Conservation (phyloP, 345 rosid genomes). For the Leavenworthia alabamica region DNA sequence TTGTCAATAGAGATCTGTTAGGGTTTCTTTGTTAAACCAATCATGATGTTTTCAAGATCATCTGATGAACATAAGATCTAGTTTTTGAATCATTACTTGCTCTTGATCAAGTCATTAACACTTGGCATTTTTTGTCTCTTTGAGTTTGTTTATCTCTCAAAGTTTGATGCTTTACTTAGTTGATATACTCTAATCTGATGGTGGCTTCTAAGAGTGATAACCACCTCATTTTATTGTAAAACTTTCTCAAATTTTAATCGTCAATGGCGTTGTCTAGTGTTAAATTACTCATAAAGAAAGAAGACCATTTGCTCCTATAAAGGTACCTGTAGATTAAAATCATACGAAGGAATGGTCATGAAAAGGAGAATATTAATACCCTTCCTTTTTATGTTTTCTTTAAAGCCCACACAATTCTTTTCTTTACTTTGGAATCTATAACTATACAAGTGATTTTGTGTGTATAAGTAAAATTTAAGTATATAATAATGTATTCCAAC, state of each 20-base stretch:
- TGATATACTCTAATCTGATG: too few relatives aligned
- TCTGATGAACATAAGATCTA: not conserved
- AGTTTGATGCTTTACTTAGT: not conserved
- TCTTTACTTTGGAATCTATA: not conserved
- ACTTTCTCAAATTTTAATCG: not conserved
- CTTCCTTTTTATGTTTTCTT: conserved; percentile 1
- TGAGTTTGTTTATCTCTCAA: not conserved
- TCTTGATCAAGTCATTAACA: not conserved
- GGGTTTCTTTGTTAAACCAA: conserved; percentile 35
- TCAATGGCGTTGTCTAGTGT: conserved; percentile 15
- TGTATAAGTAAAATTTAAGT: not conserved
- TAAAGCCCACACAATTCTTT: conserved; percentile 18
- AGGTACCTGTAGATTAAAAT: conserved; percentile 22
- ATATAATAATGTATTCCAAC: not conserved
- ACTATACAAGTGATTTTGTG: not conserved
- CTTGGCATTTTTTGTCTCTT: not conserved
- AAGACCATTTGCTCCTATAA: not conserved
- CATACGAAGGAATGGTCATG: conserved; percentile 16
- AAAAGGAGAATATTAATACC: conserved; percentile 15
- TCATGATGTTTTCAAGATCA: conserved; percentile 18
- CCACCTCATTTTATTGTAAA: not conserved
- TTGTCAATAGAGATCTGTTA: conserved; percentile 36
- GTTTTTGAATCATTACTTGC: not conserved
- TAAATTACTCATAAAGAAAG: conserved; percentile 7
- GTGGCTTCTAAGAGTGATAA: too few relatives aligned